Base-by-base conservation (phyloP, 345 rosid genomes). In the Linum lewisii region DNA sequence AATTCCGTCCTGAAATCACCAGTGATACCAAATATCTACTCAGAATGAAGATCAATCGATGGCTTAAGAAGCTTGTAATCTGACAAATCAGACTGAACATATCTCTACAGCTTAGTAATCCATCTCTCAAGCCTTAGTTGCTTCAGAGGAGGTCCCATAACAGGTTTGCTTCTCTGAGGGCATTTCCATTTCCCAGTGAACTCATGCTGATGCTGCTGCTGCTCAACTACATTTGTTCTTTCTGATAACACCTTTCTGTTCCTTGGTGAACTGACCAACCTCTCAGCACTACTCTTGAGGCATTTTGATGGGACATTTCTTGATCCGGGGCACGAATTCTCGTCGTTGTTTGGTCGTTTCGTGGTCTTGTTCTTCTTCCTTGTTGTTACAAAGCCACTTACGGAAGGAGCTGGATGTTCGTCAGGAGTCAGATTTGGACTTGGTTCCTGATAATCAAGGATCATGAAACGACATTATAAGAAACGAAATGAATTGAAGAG, bases 61-160 rank as follows among this genome's bases (percentile, higher is more conserved):
- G n/a, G n/a, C n/a, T n/a, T n/a, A n/a, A n/a, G n/a, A n/a, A n/a
- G n/a, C n/a, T n/a, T n/a, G n/a, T n/a, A n/a, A n/a, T n/a, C n/a
- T n/a, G n/a, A n/a, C n/a, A n/a, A n/a, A n/a, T n/a, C n/a, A n/a
- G n/a, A n/a, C n/a, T 29, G 34, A 29, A 29, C 5, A 29, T 29
- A 1, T 42, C 47, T 45, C 61, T 70, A 79, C 52, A 67, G 61
- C 69, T 74, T 78, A 72, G 72, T 74, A 58, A 88, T 22, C 98
- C 95, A 88, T 65, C 66, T 64, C 61, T 86, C 91, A 21, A 88
- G 89, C 59, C 95, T 75, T 54, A 86, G 96, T 80, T 88, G 95
- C 76, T 85, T 92, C 81, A 79, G 4, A 22, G 91, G 88, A 44
- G 96, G 98, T 50, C 77, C 85, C n/a, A 62, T 60, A 21, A 63